phyloP scores from a whole-genome alignment of 2,329 filamentous ascomycete species.

The Diaporthe sp. region DNA sequence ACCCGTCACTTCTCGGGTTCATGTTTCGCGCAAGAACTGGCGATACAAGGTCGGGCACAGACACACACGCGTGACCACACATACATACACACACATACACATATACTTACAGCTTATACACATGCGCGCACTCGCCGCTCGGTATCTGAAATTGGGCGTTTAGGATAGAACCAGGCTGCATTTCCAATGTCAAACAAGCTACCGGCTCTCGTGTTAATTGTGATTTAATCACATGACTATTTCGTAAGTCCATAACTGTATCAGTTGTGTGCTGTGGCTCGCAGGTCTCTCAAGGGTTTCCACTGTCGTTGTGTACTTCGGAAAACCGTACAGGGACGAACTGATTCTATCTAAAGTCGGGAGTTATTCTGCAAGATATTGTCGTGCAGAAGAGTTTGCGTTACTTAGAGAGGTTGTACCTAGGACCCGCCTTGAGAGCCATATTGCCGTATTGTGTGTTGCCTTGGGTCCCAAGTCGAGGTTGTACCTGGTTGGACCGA shows the following conservation, averaged over 20 bases:
- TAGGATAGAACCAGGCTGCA: conserved; percentile 26
- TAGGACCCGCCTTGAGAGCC: background rate
- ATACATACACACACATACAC: background rate
- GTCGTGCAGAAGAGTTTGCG: background rate
- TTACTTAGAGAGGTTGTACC: background rate
- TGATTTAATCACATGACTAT: background rate
- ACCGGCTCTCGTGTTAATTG: background rate
- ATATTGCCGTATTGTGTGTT: background rate
- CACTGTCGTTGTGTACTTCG: background rate
- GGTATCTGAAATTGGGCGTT: conserved; percentile 15
- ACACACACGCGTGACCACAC: conserved; percentile 29
- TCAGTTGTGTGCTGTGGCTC: background rate
- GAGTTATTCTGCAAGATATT: background rate
- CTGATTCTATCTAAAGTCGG: too few relatives aligned
- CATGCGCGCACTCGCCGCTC: background rate
- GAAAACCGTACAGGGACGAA: background rate
- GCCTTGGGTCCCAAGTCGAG: background rate
- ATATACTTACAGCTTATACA: conserved; percentile 25
- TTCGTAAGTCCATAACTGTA: too few relatives aligned
- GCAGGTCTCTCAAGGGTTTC: background rate
- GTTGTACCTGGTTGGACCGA: background rate
- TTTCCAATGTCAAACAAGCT: background rate
- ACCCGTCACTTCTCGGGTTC: conserved; percentile 15
- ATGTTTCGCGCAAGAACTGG: background rate
- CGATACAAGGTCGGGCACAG: conserved; percentile 1